Evolutionary conservation across 495 filamentous ascomycete genomes (phyloP), one percentile per base, ranked within the genome.

Genomic region (Hyaloscypha variabilis): DNA sequence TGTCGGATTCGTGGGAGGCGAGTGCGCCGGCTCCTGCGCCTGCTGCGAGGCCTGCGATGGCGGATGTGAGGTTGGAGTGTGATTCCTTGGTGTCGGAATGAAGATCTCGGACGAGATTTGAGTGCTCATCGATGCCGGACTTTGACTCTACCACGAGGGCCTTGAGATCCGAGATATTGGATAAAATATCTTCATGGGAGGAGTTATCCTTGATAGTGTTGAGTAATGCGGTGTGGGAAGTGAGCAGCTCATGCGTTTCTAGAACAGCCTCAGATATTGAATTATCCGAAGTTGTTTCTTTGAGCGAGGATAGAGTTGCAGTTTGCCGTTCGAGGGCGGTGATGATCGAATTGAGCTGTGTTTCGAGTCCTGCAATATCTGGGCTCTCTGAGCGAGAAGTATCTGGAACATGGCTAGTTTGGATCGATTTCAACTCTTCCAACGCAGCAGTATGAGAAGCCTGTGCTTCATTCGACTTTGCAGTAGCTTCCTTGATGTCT

Each of bases 121-220:
- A 34, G 34, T 72, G 69, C 13, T 36, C 31, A 57, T 62, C 64
- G 13, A 72, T 54, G 13, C 62, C 64, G 6, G 67, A 31, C 53
- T 69, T 69, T 14, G 67, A 69, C 24, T 65, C 64, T 14, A 53
- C 62, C 13, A 69, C 26, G 3, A 65, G n/a, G 10, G 65, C 19
- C 60, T 69, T 72, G 26, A 72, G 46, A 14, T 39, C 52, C n/a
- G 57, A 29, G 21, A 72, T 57, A 49, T 64, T 66, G 31, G 53
- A 39, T 6, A 65, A 23, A n/a, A 72, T 67, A 26, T 69, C 67
- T 36, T 67, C 58, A 25, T 65, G 36, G 23, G 63, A 65, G 17
- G 8, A 58, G 10, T 23, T 23, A 17, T 42, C 39, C 28, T 69
- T 66, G 54, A 69, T 63, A 8, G 55, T 31, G 21, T 63, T 52